Evolutionary conservation across 148 eudicot species (phyloP).

Genomic region (Arbutus unedo): DNA sequence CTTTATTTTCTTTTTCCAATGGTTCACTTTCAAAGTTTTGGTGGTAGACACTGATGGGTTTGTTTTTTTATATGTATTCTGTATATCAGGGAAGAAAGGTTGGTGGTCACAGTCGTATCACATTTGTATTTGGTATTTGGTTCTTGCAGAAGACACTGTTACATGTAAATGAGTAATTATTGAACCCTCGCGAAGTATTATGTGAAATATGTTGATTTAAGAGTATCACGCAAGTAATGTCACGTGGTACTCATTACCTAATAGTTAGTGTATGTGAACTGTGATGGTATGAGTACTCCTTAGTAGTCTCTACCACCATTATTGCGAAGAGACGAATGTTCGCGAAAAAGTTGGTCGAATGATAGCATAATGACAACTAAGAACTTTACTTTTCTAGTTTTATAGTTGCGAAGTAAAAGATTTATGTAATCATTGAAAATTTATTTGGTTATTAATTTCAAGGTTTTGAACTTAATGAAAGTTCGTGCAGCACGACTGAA

Average conservation of each 20-base stretch:
- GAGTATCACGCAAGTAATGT: no score
- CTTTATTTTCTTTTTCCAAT: not conserved
- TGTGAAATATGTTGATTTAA: no score
- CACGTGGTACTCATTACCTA: no score
- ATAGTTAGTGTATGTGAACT: no score
- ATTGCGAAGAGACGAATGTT: no score
- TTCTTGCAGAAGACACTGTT: not conserved
- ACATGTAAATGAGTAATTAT: not conserved
- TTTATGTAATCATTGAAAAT: not conserved
- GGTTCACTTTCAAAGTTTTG: conserved; percentile 15
- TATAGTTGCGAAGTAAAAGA: no score
- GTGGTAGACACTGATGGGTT: conserved; percentile 18
- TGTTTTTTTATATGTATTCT: not conserved
- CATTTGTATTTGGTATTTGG: not conserved
- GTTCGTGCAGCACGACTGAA: not conserved
- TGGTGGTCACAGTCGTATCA: not conserved
- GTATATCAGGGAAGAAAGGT: not conserved
- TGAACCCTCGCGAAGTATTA: no score
- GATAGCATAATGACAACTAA: not conserved
- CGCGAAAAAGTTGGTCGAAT: not conserved
- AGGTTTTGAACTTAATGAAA: not conserved
- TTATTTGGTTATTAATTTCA: not conserved
- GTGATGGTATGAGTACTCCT: no score
- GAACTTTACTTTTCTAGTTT: not conserved
- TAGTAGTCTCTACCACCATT: no score